A percentile compares a stretch with the other conserved stretches of the same genome.
Conservation (phyloP, 1,139 yeast species). For the Yamadazyma jaroonii region DNA sequence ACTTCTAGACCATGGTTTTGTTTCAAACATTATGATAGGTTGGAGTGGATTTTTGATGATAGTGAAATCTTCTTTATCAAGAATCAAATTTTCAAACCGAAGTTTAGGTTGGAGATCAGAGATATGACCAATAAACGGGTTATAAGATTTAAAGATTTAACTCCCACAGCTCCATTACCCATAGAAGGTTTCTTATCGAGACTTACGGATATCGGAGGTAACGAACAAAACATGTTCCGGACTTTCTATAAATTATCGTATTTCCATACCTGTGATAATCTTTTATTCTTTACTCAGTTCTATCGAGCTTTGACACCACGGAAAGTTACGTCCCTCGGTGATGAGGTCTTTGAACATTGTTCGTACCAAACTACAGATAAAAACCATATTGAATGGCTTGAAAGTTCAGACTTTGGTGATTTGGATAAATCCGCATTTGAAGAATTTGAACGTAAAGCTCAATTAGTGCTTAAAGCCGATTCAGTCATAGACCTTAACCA, state of each 20-base stretch:
- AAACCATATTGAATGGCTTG: conserved; percentile 63
- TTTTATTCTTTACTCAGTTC: conserved; percentile 59
- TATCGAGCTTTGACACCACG: conserved; percentile 57
- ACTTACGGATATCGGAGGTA: conserved; percentile 53
- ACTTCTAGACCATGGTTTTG: conserved; percentile 44
- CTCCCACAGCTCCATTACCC: conserved; percentile 44
- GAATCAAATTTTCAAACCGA: conserved; percentile 22
- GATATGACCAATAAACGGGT: conserved; percentile 32
- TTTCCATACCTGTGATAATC: conserved; percentile 58
- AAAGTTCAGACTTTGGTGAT: conserved; percentile 39
- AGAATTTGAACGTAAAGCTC: conserved; percentile 63
- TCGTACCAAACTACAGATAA: conserved; percentile 50
- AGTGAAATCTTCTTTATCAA: conserved; percentile 41
- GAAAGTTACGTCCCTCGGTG: conserved; percentile 20
- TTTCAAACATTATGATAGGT: conserved; percentile 66
- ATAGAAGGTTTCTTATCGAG: conserved; percentile 75
- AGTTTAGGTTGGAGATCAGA: conserved; percentile 53
- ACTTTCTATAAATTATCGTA: conserved; percentile 57
- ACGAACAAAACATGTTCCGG: conserved; percentile 35
- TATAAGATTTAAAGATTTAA: too few relatives aligned
- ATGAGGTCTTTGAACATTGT: conserved; percentile 39
- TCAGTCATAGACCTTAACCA: conserved; percentile 60
- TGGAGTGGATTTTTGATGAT: conserved; percentile 70
- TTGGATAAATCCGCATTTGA: conserved; percentile 56
- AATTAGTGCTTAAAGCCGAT: conserved; percentile 54